Evolutionary conservation across 495 filamentous ascomycete genomes (phyloP).

Genomic region (Talaromyces proteolyticus): DNA sequence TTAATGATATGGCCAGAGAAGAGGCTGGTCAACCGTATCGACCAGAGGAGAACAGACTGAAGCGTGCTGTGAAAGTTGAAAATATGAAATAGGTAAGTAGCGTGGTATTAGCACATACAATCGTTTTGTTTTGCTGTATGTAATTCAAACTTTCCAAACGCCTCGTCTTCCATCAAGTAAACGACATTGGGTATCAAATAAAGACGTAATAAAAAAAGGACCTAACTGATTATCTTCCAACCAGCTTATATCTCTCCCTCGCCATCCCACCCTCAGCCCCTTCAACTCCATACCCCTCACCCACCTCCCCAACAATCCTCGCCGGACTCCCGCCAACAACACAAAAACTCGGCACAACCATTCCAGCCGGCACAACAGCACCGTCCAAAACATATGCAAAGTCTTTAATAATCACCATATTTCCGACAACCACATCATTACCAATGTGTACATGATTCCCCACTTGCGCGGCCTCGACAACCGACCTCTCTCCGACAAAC

Average conservation of each 20-base stretch:
- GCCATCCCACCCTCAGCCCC: conserved; percentile 40
- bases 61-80: conserved; percentile 26
- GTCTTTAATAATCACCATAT: conserved; percentile 87
- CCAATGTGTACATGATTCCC: conserved; percentile 83
- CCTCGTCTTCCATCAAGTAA: background rate
- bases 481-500: conserved; percentile 67
- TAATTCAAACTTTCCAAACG: background rate
- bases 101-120: background rate
- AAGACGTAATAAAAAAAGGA: conserved; percentile 7
- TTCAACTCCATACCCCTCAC: conserved; percentile 66
- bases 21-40: conserved; percentile 54
- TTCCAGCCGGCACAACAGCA: conserved; percentile 73
- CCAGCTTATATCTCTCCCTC: conserved; percentile 39
- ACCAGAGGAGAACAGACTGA: conserved; percentile 57
- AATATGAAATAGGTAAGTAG: conserved; percentile 19
- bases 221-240: conserved; percentile 25
- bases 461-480: conserved; percentile 72
- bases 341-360: conserved; percentile 86
- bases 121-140: background rate
- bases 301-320: conserved; percentile 77
- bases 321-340: conserved; percentile 80
- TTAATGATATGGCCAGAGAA: conserved; percentile 73
- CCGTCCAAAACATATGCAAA: conserved; percentile 71
- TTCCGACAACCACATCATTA: conserved; percentile 63
- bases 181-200: conserved; percentile 4